A percentile compares a stretch with the other conserved stretches of the same genome.
Conservation (phyloP, 176 grass and related monocot species). For the Cenchrus purpureus region DNA sequence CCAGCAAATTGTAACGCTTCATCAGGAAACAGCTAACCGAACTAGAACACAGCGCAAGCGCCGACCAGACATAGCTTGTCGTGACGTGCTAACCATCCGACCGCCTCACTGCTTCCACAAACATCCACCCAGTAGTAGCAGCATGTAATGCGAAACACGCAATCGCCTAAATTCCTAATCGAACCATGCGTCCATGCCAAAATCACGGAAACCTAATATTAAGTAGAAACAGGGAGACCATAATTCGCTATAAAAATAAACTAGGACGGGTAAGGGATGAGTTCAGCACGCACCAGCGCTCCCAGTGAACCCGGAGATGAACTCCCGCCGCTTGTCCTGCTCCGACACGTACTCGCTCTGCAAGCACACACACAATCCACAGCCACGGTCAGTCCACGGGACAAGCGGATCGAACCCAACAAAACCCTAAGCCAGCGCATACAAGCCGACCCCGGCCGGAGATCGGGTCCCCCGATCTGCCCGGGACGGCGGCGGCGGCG, state of each 20-base stretch:
- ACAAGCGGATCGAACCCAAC: neutral
- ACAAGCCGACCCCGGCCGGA: neutral
- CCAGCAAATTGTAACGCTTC: neutral
- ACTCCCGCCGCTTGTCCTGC: conserved; percentile 85
- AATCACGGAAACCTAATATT: neutral
- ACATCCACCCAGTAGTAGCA: neutral
- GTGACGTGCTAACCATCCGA: neutral
- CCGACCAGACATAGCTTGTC: neutral
- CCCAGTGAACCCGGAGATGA: conserved; percentile 88
- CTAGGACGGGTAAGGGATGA: neutral
- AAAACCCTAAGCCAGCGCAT: neutral
- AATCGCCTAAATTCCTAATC: neutral
- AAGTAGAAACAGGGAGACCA: neutral
- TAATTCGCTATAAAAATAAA: neutral
- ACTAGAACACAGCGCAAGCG: too few species aligned
- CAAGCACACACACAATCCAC: conserved; percentile 10
- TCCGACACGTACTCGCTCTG: conserved; percentile 99
- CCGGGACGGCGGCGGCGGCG: neutral
- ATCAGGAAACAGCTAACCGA: neutral
- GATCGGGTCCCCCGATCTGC: conserved; percentile 19
- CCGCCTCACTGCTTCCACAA: neutral
- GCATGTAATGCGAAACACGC: neutral
- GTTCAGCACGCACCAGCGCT: conserved; percentile 64
- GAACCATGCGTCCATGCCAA: neutral
- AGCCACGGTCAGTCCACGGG: neutral